Percentiles rank a stretch among this genome's conserved stretches.
phyloP scores from a whole-genome alignment of 306 rosid species.

The Hylodesmum podocarpum region DNA sequence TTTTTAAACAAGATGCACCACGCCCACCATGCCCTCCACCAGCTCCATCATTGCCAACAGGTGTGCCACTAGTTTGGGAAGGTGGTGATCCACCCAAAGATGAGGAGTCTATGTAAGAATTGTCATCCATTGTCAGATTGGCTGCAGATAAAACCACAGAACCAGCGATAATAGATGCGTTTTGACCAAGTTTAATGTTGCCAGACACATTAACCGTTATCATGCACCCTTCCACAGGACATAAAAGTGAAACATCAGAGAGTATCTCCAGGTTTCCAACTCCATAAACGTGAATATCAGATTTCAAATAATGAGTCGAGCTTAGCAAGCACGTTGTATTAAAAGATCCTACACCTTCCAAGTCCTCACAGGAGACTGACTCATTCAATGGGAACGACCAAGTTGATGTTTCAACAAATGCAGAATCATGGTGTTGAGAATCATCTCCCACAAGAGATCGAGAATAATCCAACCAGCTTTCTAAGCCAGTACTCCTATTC shows the following conservation, averaged over 20 bases:
- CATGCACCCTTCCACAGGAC: conserved; percentile 78
- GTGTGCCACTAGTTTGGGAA: conserved; percentile 98
- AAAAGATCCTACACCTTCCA: conserved; percentile 93
- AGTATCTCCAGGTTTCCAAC: conserved; percentile 93
- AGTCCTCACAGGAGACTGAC: conserved; percentile 75
- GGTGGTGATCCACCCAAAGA: conserved; percentile 92
- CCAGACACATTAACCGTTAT: conserved; percentile 83
- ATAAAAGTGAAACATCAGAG: conserved; percentile 67
- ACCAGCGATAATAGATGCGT: conserved; percentile 75
- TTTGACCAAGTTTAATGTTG: conserved; percentile 80
- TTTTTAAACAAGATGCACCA: conserved; percentile 90
- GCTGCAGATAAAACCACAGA: conserved; percentile 78
- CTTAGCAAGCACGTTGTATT: conserved; percentile 88
- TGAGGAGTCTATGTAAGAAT: conserved; percentile 73
- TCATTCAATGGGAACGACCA: conserved; percentile 39
- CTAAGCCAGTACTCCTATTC: conserved; percentile 37
- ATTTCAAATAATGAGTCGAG: conserved; percentile 57
- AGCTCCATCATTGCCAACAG: conserved; percentile 80
- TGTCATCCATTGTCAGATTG: conserved; percentile 68
- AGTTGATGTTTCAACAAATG: conserved; percentile 30
- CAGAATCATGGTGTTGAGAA: conserved; percentile 35
- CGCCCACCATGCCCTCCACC: conserved; percentile 99
- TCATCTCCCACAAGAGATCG: conserved; percentile 35
- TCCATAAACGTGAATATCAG: conserved; percentile 69
- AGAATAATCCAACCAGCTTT: conserved; percentile 44